phyloP scores from a whole-genome alignment of 371 early-diverging fungal genomes.

The Mortierella sp. region DNA sequence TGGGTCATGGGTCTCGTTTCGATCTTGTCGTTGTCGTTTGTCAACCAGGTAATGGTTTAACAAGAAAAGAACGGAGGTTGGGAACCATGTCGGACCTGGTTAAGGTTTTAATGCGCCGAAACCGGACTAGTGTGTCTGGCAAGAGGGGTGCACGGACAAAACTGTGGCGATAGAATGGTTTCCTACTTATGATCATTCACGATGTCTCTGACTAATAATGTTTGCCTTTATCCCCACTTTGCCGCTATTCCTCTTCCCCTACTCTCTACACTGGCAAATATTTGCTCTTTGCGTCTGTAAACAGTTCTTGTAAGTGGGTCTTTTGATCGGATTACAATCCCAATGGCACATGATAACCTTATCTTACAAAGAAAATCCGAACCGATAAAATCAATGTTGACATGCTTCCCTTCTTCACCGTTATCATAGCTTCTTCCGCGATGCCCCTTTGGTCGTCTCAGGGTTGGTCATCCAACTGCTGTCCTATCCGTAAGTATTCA shows the following conservation, averaged over 20 bases:
- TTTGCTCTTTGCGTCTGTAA: neutral
- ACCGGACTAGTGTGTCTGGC: neutral
- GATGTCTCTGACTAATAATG: neutral
- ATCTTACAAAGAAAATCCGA: neutral
- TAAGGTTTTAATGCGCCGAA: neutral
- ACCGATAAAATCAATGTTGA: neutral
- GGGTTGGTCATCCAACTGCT: constrained; percentile 42
- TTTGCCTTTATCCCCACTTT: neutral
- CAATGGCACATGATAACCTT: neutral
- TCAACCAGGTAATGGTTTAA: constrained; percentile 69
- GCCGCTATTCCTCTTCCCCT: neutral
- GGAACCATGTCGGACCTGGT: neutral
- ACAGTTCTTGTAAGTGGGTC: constrained; percentile 41
- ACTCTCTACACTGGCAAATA: neutral
- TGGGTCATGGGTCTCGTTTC: constrained; percentile 81
- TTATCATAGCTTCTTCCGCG: constrained; percentile 38
- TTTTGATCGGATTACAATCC: neutral
- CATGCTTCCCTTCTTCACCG: neutral
- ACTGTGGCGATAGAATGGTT: neutral
- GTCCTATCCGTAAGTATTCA: constrained; percentile 44
- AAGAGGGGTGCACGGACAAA: neutral
- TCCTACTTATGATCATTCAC: neutral
- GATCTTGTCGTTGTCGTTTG: constrained; percentile 71
- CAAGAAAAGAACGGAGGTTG: neutral
- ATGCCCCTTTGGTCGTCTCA: constrained; percentile 41